phyloP scores from a whole-genome alignment of 164 flowering plant genomes.

The Liquidambar formosana region DNA sequence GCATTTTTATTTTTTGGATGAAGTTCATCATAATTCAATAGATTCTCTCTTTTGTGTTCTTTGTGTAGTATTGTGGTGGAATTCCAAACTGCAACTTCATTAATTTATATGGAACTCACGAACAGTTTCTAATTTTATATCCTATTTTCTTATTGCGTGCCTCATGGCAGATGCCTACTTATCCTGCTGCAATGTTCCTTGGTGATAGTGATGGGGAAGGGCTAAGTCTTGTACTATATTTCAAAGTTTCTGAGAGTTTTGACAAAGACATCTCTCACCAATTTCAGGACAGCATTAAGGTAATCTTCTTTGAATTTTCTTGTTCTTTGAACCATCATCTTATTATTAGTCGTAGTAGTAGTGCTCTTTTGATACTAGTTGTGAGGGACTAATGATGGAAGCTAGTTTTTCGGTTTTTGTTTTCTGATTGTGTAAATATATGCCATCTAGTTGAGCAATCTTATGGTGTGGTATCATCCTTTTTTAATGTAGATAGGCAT shows the following conservation, averaged over 20 bases:
- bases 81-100: constrained; percentile 1
- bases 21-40: background rate
- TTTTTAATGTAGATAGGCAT: no score
- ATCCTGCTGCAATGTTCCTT: constrained; percentile 84
- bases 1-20: no score
- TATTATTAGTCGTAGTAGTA: background rate
- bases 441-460: no score
- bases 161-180: constrained; percentile 74
- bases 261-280: constrained; percentile 61
- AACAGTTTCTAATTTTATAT: background rate
- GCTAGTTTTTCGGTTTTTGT: no score
- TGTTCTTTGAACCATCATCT: background rate
- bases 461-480: no score
- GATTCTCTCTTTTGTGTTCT: background rate
- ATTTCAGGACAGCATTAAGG: constrained; percentile 76
- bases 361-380: background rate
- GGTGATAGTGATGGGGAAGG: constrained; percentile 95
- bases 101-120: background rate
- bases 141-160: constrained; percentile 5
- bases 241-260: constrained; percentile 69
- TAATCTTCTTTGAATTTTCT: constrained; percentile 20
- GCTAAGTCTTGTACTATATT: constrained; percentile 85
- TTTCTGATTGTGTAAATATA: no score
- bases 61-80: no score
- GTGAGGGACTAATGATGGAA: background rate